Conservation (phyloP, 2,329 filamentous ascomycete species). For the Beauveria varroae region DNA sequence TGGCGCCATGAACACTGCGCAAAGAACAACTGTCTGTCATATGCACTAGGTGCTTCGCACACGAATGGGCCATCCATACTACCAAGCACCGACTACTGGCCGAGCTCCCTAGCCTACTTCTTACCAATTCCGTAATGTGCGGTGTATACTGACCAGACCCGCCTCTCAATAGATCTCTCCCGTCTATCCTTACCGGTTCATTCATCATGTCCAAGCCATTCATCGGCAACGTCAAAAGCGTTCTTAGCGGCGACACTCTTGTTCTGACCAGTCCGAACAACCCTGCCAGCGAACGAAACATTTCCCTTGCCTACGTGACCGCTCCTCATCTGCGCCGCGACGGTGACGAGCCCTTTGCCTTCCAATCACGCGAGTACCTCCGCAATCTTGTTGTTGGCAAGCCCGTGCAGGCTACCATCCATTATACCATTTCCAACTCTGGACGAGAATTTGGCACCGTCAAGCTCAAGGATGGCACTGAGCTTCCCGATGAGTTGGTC, state of each 20-base stretch:
- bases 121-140: background rate
- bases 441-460: slow-evolving; percentile 84
- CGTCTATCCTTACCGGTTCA: slow-evolving; percentile 17
- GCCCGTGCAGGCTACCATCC: slow-evolving; percentile 71
- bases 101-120: background rate
- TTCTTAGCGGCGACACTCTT: slow-evolving; percentile 88
- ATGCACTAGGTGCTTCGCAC: background rate
- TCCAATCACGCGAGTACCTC: slow-evolving; percentile 90
- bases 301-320: slow-evolving; percentile 88
- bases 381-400: slow-evolving; percentile 81
- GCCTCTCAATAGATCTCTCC: slow-evolving; percentile 1
- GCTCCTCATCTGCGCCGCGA: slow-evolving; percentile 82
- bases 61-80: background rate
- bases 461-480: slow-evolving; percentile 65
- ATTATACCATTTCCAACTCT: slow-evolving; percentile 80
- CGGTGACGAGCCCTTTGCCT: slow-evolving; percentile 86
- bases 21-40: background rate
- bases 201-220: slow-evolving; percentile 45
- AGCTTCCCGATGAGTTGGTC: slow-evolving; percentile 74
- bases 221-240: slow-evolving; percentile 79
- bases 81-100: background rate
- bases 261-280: slow-evolving; percentile 76
- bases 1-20: background rate
- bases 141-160: background rate
- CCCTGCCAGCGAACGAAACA: slow-evolving; percentile 70